A percentile compares a stretch with the other conserved stretches of the same genome.
phyloP scores from a whole-genome alignment of 2,329 filamentous ascomycete species.

The Sphaerulina populicola region DNA sequence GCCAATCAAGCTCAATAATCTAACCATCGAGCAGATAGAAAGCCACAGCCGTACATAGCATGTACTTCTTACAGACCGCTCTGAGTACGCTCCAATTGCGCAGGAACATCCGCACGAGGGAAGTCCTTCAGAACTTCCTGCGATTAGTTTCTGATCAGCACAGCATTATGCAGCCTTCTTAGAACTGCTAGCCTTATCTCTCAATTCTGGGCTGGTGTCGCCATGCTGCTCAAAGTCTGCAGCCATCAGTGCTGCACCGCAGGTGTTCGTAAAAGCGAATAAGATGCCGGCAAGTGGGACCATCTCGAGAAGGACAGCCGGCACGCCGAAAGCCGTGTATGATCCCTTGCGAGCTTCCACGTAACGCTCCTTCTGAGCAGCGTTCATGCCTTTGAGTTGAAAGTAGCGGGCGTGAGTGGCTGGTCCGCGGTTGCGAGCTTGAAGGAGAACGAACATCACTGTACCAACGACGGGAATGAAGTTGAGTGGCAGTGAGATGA shows the following conservation, averaged over 20 bases:
- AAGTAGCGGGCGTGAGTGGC: constrained; percentile 55
- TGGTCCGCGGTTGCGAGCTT: constrained; percentile 50
- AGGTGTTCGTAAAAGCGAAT: constrained; percentile 84
- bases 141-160: too few relatives aligned
- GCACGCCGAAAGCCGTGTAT: constrained; percentile 73
- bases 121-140: too few relatives aligned
- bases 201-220: constrained; percentile 29
- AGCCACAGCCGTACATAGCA: too few relatives aligned
- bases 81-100: too few relatives aligned
- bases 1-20: too few relatives aligned
- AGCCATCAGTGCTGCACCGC: constrained; percentile 90
- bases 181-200: constrained; percentile 21
- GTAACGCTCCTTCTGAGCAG: constrained; percentile 57
- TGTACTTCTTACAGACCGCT: too few relatives aligned
- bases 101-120: too few relatives aligned
- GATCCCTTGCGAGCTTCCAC: constrained; percentile 61
- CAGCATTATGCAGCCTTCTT: not conserved
- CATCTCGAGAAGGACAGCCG: constrained; percentile 75
- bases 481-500: constrained; percentile 85
- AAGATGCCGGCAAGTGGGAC: constrained; percentile 72
- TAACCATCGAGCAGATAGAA: too few relatives aligned
- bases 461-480: constrained; percentile 88
- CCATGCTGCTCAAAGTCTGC: constrained; percentile 46
- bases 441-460: constrained; percentile 66
- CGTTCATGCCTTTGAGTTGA: constrained; percentile 77